Evolutionary conservation across 2,329 filamentous ascomycete genomes (phyloP).

Genomic region (Fusarium sarcochroum): DNA sequence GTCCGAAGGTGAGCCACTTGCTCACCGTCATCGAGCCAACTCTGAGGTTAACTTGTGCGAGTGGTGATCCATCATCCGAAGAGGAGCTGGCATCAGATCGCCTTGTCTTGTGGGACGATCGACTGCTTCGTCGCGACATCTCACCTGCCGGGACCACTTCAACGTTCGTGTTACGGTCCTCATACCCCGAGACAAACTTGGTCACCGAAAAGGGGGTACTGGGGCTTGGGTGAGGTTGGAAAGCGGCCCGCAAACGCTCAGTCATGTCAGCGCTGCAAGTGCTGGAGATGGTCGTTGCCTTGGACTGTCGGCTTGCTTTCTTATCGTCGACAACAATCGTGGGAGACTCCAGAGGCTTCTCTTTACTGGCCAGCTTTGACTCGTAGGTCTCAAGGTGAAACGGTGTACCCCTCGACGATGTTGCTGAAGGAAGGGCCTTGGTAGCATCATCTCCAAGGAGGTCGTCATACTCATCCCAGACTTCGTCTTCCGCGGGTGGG

Average conservation of each 20-base stretch:
- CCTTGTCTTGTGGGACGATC: conserved; percentile 53
- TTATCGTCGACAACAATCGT: conserved; percentile 56
- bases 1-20: conserved; percentile 89
- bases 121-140: conserved; percentile 48
- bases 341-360: conserved; percentile 62
- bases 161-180: conserved; percentile 40
- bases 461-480: conserved; percentile 96
- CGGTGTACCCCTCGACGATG: conserved; percentile 69
- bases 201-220: conserved; percentile 60
- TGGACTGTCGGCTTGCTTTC: conserved; percentile 53
- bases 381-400: conserved; percentile 69
- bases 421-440: conserved; percentile 64
- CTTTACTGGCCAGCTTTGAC: conserved; percentile 54
- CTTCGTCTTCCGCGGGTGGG: conserved; percentile 82
- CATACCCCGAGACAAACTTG: conserved; percentile 54
- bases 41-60: conserved; percentile 81
- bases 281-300: conserved; percentile 62
- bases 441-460: conserved; percentile 76
- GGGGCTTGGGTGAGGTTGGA: conserved; percentile 60
- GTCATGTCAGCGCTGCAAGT: conserved; percentile 69
- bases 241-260: conserved; percentile 64
- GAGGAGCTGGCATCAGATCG: conserved; percentile 63
- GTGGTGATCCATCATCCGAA: conserved; percentile 71
- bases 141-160: conserved; percentile 49
- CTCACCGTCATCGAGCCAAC: conserved; percentile 87